phyloP scores from a whole-genome alignment of 139 green algal genomes.

The Chlamydomonas incerta region DNA sequence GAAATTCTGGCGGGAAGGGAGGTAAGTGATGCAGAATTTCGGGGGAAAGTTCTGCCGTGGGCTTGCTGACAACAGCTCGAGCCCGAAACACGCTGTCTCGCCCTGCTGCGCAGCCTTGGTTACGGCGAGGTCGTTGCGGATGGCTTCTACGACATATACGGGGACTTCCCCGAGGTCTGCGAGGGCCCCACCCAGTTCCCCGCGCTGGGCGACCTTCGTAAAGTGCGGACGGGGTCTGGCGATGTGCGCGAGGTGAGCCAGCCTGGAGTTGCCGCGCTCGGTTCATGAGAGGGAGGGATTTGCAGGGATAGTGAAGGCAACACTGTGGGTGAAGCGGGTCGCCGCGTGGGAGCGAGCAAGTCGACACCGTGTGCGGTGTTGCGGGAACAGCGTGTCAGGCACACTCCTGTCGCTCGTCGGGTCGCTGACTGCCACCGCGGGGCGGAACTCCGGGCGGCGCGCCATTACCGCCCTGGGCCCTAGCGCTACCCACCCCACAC shows the following conservation, averaged over 20 bases:
- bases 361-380: no score
- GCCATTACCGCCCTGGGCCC: no score
- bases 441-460: no score
- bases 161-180: constrained; percentile 54
- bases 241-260: constrained; percentile 50
- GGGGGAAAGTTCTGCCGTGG: not conserved
- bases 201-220: constrained; percentile 24
- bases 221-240: constrained; percentile 25
- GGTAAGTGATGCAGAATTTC: not conserved
- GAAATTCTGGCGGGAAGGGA: constrained; percentile 9
- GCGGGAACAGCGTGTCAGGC: no score
- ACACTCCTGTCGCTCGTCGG: no score
- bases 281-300: no score
- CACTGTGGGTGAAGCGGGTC: no score
- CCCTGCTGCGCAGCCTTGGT: constrained; percentile 30
- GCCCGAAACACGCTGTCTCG: not conserved
- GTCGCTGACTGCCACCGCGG: no score
- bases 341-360: no score
- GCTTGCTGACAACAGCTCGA: not conserved
- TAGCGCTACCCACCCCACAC: no score
- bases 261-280: no score
- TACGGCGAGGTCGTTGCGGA: constrained; percentile 48
- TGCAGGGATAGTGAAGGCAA: no score
- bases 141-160: constrained; percentile 49
- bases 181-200: constrained; percentile 44